These are phyloP conservation scores for Mycena galopus DNA, from an alignment of 768 basidiomycete species.

Conservation along the genomic window DNA sequence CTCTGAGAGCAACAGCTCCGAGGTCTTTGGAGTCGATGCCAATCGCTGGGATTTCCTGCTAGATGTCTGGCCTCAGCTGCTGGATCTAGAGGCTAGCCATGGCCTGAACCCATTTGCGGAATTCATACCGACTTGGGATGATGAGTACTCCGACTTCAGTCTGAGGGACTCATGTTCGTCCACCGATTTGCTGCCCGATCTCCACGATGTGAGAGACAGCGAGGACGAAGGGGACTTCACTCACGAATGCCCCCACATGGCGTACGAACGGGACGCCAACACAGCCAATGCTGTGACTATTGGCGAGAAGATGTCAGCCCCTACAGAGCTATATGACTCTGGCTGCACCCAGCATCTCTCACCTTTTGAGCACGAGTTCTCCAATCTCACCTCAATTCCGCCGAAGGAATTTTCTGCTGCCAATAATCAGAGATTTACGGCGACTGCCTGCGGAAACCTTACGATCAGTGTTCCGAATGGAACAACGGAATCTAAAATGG, in stretches of 20 bases:
- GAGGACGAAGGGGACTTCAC: background rate
- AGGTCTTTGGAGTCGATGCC: too few relatives aligned
- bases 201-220: background rate
- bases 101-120: too few relatives aligned
- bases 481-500: background rate
- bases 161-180: too few relatives aligned
- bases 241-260: background rate
- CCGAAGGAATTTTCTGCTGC: background rate
- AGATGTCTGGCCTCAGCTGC: constrained; percentile 12
- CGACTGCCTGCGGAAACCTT: background rate
- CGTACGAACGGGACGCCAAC: background rate
- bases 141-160: too few relatives aligned
- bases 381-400: background rate
- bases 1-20: too few relatives aligned
- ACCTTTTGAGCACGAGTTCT: background rate
- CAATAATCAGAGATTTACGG: background rate
- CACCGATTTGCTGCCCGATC: too few relatives aligned
- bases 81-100: background rate
- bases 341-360: background rate
- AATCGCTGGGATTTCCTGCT: too few relatives aligned
- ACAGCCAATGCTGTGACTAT: background rate
- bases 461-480: background rate
- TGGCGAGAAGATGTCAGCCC: background rate
- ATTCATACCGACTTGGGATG: too few relatives aligned
- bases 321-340: background rate